Base-by-base conservation (phyloP, 169 alveolate genomes). In the Plasmodium ovale region DNA sequence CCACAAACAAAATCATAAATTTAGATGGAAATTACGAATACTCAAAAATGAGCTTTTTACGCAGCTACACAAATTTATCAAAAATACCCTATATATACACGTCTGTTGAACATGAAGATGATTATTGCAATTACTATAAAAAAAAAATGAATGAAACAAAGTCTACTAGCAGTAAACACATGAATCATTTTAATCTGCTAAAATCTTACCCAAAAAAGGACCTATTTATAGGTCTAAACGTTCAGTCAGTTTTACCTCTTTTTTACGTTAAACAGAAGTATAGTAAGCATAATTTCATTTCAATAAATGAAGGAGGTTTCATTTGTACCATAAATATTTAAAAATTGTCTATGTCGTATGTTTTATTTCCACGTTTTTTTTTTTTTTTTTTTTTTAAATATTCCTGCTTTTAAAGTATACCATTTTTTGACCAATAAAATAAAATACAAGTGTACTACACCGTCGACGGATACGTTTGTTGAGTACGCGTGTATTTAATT, bases 191-290 rank as follows among this genome's bases (percentile, higher is more conserved):
- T 33, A 65, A 69, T 82, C 82, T 71, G n/a, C 12, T 82, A 37
- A 65, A 59, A 82, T 51, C 90, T 27, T 82, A 82, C 23, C 90
- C 90, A 7, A 69, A 82, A 65, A 59, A 64, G 68, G 90, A 65
- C 60, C 59, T 82, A 82, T 82, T 82, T 53, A 82, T 82, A 65
- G 90, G 82, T 27, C 49, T 82, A 82, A 82, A 82, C 53, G 82
- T 82, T 49, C 90, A 82, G 53, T 82, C 90, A 25, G 65, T 82
- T 65, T 82, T 82, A 82, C 90, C 90, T 16, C 82, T 82, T 65
- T 79, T 82, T 82, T 82, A 58, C 58, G 64, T 82, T 65, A 82
- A 82, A 59, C 90, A 82, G 14, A 82, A 82, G 29, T 82, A 82
- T 82, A 65, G 65, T 70, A 82, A 82, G 31, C 60, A 82, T 65